Conservation (phyloP, 257 asterid species). For the Fraxinus cuspidata region DNA sequence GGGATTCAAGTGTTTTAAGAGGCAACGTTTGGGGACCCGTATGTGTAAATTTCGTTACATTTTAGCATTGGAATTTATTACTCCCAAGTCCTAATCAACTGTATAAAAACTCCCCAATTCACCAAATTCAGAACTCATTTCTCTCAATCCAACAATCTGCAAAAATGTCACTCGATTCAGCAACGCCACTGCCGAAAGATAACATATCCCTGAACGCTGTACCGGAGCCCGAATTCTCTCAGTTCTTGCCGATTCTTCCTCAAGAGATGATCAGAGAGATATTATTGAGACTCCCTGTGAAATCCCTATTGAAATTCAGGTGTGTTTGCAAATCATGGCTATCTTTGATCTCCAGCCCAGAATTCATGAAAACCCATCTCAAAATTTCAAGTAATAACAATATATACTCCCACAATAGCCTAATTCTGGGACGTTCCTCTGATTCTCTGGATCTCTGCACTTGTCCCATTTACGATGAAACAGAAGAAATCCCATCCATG, state of each 20-base stretch:
- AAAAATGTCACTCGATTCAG: too few relatives aligned
- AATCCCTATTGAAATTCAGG: constrained; percentile 3
- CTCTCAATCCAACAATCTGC: too few relatives aligned
- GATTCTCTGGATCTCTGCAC: not conserved
- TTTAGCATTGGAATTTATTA: too few relatives aligned
- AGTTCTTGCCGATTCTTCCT: not conserved
- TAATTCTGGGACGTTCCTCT: constrained; percentile 11
- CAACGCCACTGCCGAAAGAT: too few relatives aligned
- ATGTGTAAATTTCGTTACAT: too few relatives aligned
- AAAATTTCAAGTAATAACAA: not conserved
- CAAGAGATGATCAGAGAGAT: constrained; percentile 5
- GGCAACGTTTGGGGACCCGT: too few relatives aligned
- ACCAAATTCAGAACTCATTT: too few relatives aligned
- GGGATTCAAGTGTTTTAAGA: too few relatives aligned
- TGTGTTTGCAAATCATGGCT: not conserved
- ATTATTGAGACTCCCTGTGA: not conserved
- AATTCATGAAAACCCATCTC: not conserved
- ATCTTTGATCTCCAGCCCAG: constrained; percentile 1
- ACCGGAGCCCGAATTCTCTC: too few relatives aligned
- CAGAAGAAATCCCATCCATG: not conserved
- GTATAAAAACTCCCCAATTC: too few relatives aligned
- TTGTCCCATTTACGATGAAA: not conserved
- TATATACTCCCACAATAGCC: not conserved
- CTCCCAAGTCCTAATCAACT: too few relatives aligned
- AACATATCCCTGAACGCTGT: too few relatives aligned